Evolutionary conservation across 805 yeast species (phyloP).

Genomic region (Nakazawaea pomicola): DNA sequence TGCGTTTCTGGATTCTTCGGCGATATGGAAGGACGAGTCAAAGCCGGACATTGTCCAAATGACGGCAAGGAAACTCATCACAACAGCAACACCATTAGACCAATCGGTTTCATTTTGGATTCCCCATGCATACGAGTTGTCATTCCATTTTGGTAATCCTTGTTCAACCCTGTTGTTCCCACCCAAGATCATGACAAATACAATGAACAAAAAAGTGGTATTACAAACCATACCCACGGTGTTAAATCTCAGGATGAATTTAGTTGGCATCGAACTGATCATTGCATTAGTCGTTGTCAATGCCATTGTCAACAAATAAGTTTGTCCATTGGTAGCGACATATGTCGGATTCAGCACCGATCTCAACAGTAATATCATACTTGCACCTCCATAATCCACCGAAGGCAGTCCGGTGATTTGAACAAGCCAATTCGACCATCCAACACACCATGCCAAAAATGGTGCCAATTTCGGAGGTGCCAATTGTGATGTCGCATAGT

Average conservation of each 20-base stretch:
- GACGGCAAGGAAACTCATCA: conserved; percentile 56
- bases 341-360: conserved; percentile 35
- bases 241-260: conserved; percentile 47
- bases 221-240: conserved; percentile 45
- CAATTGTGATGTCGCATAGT: conserved; percentile 60
- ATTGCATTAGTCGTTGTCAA: conserved; percentile 41
- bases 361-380: conserved; percentile 49
- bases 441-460: conserved; percentile 54
- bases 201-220: conserved; percentile 43
- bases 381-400: conserved; percentile 52
- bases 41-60: conserved; percentile 74
- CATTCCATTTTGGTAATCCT: conserved; percentile 43
- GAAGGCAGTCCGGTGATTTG: conserved; percentile 62
- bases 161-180: conserved; percentile 39
- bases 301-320: conserved; percentile 47
- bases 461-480: conserved; percentile 54
- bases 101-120: conserved; percentile 54
- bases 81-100: conserved; percentile 56
- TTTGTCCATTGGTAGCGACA: conserved; percentile 41
- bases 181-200: conserved; percentile 48
- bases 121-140: conserved; percentile 46
- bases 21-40: conserved; percentile 68
- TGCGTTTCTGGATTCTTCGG: conserved; percentile 70
- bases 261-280: conserved; percentile 50
- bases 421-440: conserved; percentile 62